These are phyloP conservation scores for Lithocarpus polystachyus DNA, from an alignment of 306 rosid genomes.

Conservation along the genomic window DNA sequence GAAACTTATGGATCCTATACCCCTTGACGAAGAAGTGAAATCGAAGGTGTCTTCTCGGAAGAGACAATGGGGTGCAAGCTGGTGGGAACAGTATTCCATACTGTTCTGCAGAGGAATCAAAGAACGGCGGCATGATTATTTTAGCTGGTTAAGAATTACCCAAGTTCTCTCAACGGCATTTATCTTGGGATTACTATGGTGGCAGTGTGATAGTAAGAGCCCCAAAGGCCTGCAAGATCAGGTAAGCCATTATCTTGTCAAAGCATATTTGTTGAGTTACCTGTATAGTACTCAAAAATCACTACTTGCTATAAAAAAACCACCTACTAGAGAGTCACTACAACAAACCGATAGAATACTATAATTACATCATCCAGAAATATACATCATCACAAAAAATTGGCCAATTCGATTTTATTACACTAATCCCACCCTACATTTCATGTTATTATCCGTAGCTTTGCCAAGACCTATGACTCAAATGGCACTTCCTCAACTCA, in stretches of 20 bases:
- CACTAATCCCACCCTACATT: neutral
- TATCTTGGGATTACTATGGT: conserved; percentile 95
- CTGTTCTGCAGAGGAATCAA: conserved; percentile 81
- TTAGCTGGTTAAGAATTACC: conserved; percentile 93
- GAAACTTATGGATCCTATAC: conserved; percentile 51
- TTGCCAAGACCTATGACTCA: too few relatives aligned
- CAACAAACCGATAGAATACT: neutral
- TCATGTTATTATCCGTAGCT: neutral
- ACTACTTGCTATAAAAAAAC: neutral
- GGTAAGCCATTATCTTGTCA: conserved; percentile 40
- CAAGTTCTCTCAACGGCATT: conserved; percentile 95
- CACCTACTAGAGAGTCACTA: neutral
- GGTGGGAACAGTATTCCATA: conserved; percentile 80
- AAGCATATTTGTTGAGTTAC: neutral
- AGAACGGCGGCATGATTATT: conserved; percentile 84
- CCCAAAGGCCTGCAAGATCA: conserved; percentile 81
- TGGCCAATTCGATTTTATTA: neutral
- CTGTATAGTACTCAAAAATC: neutral
- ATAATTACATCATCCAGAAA: neutral
- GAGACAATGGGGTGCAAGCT: conserved; percentile 85
- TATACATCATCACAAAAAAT: neutral
- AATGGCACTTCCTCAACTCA: too few relatives aligned
- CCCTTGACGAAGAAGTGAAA: conserved; percentile 64
- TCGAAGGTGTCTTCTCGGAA: conserved; percentile 42
- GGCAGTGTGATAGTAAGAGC: conserved; percentile 69